phyloP scores from a whole-genome alignment of 345 rosid genomes.

The Toxicodendron radicans region DNA sequence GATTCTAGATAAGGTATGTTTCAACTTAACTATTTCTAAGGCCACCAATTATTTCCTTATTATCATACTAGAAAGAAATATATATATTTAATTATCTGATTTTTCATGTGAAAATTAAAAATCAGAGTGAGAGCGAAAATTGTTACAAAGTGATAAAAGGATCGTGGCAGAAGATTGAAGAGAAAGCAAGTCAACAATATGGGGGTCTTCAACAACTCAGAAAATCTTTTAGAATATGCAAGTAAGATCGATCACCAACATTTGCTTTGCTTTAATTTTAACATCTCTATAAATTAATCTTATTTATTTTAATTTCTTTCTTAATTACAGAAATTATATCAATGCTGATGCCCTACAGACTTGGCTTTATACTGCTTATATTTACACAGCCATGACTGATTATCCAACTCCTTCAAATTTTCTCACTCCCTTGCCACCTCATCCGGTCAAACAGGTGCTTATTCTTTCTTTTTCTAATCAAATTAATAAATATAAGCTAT shows the following conservation, averaged over 20 bases:
- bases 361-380: slow-evolving; percentile 45
- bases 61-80: too few relatives aligned
- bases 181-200: slow-evolving; percentile 16
- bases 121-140: slow-evolving; percentile 52
- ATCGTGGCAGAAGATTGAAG: slow-evolving; percentile 47
- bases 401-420: slow-evolving; percentile 63
- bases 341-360: slow-evolving; percentile 14
- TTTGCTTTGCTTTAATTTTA: neutral
- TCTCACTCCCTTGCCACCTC: slow-evolving; percentile 53
- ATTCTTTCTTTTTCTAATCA: too few relatives aligned
- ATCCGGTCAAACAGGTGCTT: slow-evolving; percentile 58
- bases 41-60: too few relatives aligned
- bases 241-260: slow-evolving; percentile 27
- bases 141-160: slow-evolving; percentile 59
- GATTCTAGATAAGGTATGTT: too few relatives aligned
- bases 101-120: too few relatives aligned
- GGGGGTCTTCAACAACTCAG: slow-evolving; percentile 41
- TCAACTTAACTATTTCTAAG: too few relatives aligned
- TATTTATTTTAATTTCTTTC: neutral
- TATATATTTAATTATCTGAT: too few relatives aligned
- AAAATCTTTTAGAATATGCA: slow-evolving; percentile 53
- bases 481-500: too few relatives aligned
- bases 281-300: too few relatives aligned
- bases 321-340: slow-evolving; percentile 35
- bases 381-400: slow-evolving; percentile 66